Base-by-base conservation (phyloP, 2,329 filamentous ascomycete genomes). In the Claviceps fusiformis region DNA sequence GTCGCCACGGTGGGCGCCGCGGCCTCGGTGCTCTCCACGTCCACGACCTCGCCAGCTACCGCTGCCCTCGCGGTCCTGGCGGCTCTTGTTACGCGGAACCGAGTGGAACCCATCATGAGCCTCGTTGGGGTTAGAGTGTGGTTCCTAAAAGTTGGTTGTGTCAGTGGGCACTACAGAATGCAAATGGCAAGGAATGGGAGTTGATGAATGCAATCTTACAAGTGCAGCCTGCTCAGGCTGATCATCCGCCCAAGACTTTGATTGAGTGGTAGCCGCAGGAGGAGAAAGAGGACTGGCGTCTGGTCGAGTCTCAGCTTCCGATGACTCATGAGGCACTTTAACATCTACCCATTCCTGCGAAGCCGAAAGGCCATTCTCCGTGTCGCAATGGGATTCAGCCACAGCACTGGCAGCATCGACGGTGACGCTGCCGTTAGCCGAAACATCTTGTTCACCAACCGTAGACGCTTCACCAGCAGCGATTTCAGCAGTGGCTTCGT, bases 221-320 rank as follows among this genome's bases (percentile, higher is more conserved):
- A 75, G 71, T 35, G 68, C 61, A 43, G 68, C 68, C 55, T 67
- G 69, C 57, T 83, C 80, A 19, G 85, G 81, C 62, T 87, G 80
- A 58, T 93, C 87, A 63, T 95, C 89, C 31, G 88, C 88, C 88
- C 88, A 95, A 63, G 84, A 89, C 65, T 86, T 82, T 35, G 76
- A 75, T 63, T 77, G 76, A 11, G n/a, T 44, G 37, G 15, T 13
- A 54, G 71, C 66, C 44, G 73, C 69, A 9, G 73, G 37, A 41
- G 37, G 37, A 17, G 35, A 72, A 7, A 80, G 82, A 50, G 82
- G 79, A n/a, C 80, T 82, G 31, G 81, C 80, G 50, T 76, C 71
- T 46, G 81, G 67, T 43, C 81, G 82, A 43, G 77, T 81, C 58
- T 93, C 87, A 5, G 86, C 85, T 75, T 95, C 89, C 53, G 81